Evolutionary conservation across 164 flowering plant genomes (phyloP).

Genomic region (Tinospora cordifolia): DNA sequence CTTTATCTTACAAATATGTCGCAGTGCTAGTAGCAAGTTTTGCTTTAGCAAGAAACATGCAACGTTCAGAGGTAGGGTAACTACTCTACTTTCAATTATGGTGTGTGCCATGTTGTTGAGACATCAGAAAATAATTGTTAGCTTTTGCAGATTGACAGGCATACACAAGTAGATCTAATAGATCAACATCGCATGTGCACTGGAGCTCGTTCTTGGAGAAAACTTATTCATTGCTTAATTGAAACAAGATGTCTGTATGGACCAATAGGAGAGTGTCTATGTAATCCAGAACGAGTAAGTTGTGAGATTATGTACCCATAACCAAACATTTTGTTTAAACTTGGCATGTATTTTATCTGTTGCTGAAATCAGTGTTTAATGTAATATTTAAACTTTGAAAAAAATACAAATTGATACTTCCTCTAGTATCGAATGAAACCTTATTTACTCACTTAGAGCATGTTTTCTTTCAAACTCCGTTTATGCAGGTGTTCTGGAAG

Average conservation of each 20-base stretch:
- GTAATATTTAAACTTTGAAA: too few species aligned
- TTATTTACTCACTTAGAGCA: neutral
- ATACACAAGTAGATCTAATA: constrained; percentile 60
- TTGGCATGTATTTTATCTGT: neutral
- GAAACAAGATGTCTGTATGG: constrained; percentile 83
- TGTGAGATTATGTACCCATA: constrained; percentile 4
- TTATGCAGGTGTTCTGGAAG: constrained; percentile 81
- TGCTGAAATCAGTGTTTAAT: neutral
- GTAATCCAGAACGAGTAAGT: constrained; percentile 55
- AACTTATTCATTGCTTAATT: constrained; percentile 68
- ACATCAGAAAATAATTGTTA: neutral
- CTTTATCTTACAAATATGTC: constrained; percentile 72
- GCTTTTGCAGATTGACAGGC: constrained; percentile 75
- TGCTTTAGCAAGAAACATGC: constrained; percentile 96
- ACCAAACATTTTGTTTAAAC: neutral
- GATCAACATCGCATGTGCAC: constrained; percentile 44
- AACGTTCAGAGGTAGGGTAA: constrained; percentile 71
- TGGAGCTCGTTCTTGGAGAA: constrained; percentile 88
- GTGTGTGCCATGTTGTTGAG: neutral
- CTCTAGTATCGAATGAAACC: too few species aligned
- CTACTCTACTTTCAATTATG: constrained; percentile 4
- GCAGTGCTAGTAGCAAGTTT: constrained; percentile 95
- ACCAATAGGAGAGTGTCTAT: constrained; percentile 45
- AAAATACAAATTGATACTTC: too few species aligned
- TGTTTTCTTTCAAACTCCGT: constrained; percentile 1